Percentiles rank a stretch among this genome's conserved stretches.
These are phyloP conservation scores for Zoysia japonica DNA, from an alignment of 176 grass and related monocot species.

Conservation along the genomic window DNA sequence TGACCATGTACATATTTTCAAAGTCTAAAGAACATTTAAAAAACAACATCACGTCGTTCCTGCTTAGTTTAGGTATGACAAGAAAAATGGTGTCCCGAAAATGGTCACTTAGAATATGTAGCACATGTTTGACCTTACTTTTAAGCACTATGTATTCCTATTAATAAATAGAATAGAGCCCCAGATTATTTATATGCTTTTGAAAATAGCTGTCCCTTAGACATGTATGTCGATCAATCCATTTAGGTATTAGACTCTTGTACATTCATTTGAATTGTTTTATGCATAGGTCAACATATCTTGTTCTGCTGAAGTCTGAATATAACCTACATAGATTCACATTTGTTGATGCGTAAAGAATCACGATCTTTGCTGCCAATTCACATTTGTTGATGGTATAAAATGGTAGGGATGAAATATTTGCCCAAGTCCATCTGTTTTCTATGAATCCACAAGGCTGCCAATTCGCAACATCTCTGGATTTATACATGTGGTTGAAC, in stretches of 20 bases:
- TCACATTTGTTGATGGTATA: neutral
- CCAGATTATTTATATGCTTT: neutral
- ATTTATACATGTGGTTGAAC: neutral
- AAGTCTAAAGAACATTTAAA: conserved; percentile 50
- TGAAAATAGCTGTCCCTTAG: conserved; percentile 20
- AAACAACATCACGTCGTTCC: conserved; percentile 34
- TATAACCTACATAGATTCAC: neutral
- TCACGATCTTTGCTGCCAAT: neutral
- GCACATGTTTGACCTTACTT: conserved; percentile 43
- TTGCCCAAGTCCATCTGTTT: conserved; percentile 1
- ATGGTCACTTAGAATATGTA: conserved; percentile 22
- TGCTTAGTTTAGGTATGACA: conserved; percentile 19
- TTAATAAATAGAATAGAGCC: too few species aligned
- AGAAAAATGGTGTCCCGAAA: conserved; percentile 11
- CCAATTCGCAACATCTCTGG: neutral
- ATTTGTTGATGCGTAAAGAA: conserved; percentile 5
- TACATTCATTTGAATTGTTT: neutral
- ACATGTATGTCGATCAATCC: conserved; percentile 6
- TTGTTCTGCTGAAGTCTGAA: conserved; percentile 7
- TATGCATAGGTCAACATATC: neutral
- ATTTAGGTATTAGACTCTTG: neutral
- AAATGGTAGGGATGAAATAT: neutral
- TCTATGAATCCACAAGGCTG: conserved; percentile 12
- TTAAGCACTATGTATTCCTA: neutral
- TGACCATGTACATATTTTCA: conserved; percentile 35